Base-by-base conservation (phyloP, 768 basidiomycete genomes). In the Lactarius akahatsu region DNA sequence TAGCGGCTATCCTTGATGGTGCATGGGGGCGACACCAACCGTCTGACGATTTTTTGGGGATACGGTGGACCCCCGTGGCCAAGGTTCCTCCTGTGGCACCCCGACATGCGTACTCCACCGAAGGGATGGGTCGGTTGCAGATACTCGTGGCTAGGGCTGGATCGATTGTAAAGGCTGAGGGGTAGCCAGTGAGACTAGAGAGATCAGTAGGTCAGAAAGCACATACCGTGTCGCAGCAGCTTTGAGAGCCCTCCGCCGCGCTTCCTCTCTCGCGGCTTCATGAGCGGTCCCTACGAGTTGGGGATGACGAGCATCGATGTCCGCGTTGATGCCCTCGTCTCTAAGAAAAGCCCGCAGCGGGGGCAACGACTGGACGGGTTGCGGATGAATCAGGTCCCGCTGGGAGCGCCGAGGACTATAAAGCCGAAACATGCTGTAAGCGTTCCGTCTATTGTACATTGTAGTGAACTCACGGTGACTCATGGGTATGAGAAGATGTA, bases 341-440 rank as follows among this genome's bases (percentile, higher is more conserved):
- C 66, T 63, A 26, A 70, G 67, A 52, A 70, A 65, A 16, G 45
- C 67, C 43, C 69, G 69, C 38, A 70, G 63, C 0, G 69, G 63
- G 30, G 69, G 69, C n/a, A 70, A 40, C 18, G 69, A 62, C 57
- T 69, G 67, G 43, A 61, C 61, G 11, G 63, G 56, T 6, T 59
- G 62, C 13, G 61, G 62, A 61, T 47, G 9, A 32, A 67, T 59
- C 47, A 59, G 45, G 15, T 67, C 66, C 40, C 57, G 62, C 34
- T 63, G 62, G n/a, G 57, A 52, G 60, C 52, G 20, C 10, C 66
- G 62, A n/a, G 61, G 34, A 7, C 64, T 68, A 50, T 18, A 43
- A 41, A 18, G 54, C 38, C 13, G 23, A 36, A 40, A 52, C 28
- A 45, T 2, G 47, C 56, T 40, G 61, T 58, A n/a, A 41, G 23